A percentile compares a stretch with the other conserved stretches of the same genome.
These are phyloP conservation scores for Zangia roseola DNA, from an alignment of 768 basidiomycete species.

Conservation along the genomic window DNA sequence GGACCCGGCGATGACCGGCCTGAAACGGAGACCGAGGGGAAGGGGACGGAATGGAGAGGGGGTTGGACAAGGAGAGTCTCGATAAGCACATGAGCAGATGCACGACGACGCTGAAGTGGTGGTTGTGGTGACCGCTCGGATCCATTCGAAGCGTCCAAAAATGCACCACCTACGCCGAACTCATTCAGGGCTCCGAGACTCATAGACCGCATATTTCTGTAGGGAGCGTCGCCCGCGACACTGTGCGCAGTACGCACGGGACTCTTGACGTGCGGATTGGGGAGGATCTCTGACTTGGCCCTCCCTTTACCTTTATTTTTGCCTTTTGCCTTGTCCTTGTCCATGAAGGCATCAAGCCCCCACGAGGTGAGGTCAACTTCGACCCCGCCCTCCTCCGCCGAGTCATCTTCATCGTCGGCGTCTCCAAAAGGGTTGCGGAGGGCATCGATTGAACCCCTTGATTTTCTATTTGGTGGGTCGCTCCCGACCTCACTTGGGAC, in stretches of 20 bases:
- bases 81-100: constrained; percentile 49
- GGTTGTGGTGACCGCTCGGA: constrained; percentile 37
- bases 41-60: constrained; percentile 56
- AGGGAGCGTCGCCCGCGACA: constrained; percentile 40
- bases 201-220: constrained; percentile 55
- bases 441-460: constrained; percentile 57
- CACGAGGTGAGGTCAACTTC: constrained; percentile 84
- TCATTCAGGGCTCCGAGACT: constrained; percentile 65
- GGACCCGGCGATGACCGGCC: constrained; percentile 49
- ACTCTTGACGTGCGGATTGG: constrained; percentile 42
- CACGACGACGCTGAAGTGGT: constrained; percentile 47
- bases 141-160: constrained; percentile 39
- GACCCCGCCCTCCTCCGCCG: constrained; percentile 45
- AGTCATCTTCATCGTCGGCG: constrained; percentile 58
- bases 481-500: constrained; percentile 65
- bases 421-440: constrained; percentile 73
- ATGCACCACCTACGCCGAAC: constrained; percentile 46
- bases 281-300: constrained; percentile 38
- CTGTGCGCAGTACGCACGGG: constrained; percentile 43
- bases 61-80: constrained; percentile 40
- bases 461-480: constrained; percentile 45
- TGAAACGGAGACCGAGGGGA: constrained; percentile 53
- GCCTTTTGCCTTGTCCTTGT: constrained; percentile 56
- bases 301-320: constrained; percentile 41
- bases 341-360: constrained; percentile 78